Base-by-base conservation (phyloP, 495 filamentous ascomycete genomes). In the Clohesyomyces aquaticus region DNA sequence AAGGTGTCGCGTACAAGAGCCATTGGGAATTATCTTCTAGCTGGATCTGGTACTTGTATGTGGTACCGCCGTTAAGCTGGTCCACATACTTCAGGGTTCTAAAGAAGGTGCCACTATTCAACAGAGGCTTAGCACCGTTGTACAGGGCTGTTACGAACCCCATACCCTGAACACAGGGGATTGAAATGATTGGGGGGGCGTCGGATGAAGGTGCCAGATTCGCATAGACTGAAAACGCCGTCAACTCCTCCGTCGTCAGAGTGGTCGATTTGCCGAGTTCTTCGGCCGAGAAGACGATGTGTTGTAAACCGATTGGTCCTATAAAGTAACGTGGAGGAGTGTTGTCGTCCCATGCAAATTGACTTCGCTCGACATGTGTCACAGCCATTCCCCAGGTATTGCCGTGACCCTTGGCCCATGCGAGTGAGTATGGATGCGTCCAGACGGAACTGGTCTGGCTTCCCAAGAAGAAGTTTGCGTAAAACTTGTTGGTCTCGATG, bases 91-190 rank as follows among this genome's bases (percentile, higher is more conserved):
- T 85, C 29, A 97, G 76, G 19, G 83, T 83, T 18, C 80, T 79
- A 79, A 90, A 96, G 66, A 85, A 86, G 1, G 93, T 80, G 10
- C 85, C 87, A 53, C 87, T 89, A 66, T 90, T 84, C 22, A 98
- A 78, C 11, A 87, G 46, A 1, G 93, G 93, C 25, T 85, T 83
- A 3, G 85, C 77, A 29, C 82, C 81, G 45, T 79, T 81, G 74
- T 93, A 98, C n/a, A 88, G 58, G 2, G 80, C 93, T 3, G 91
- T 96, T 11, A 95, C 82, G 64, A 91, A 93, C 0, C 84, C 91
- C 87, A 93, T 93, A 2, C 94, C 94, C 72, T 97, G 93, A 1
- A 96, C 86, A 6, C 96, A 72, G 0, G 93, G 93, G 67, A 96
- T 89, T 0, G 85, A 86, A 32, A 98, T 79, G 23, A 75, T 76